phyloP scores from a whole-genome alignment of 108 stramenopile species.

The Cyclotella sp. region DNA sequence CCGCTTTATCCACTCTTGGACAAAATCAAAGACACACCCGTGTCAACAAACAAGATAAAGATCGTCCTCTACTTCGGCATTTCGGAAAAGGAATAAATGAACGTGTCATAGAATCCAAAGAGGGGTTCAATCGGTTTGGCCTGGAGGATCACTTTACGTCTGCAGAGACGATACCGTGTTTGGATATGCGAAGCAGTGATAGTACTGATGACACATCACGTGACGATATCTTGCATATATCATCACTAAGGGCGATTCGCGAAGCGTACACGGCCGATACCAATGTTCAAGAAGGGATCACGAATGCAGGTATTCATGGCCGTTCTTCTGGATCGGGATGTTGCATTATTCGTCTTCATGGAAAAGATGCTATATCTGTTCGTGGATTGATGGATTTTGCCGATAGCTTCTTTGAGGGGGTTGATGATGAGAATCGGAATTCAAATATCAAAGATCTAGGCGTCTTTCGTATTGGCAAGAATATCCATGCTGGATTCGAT shows the following conservation, averaged over 20 bases:
- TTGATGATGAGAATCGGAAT: conserved; percentile 32
- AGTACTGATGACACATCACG: neutral
- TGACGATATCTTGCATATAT: neutral
- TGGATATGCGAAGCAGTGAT: conserved; percentile 31
- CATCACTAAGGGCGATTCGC: conserved; percentile 18
- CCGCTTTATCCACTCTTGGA: too few species aligned
- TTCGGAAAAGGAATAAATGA: conserved; percentile 47
- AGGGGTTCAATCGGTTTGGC: conserved; percentile 33
- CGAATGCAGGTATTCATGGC: neutral
- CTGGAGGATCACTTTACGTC: conserved; percentile 27
- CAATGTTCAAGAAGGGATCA: too few species aligned
- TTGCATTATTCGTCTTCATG: conserved; percentile 34
- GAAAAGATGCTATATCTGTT: conserved; percentile 38
- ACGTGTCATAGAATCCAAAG: conserved; percentile 39
- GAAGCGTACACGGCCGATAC: conserved; percentile 26
- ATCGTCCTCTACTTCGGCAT: conserved; percentile 7
- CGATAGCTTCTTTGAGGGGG: conserved; percentile 45
- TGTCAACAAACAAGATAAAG: neutral
- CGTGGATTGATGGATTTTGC: conserved; percentile 42
- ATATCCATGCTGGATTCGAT: conserved; percentile 49
- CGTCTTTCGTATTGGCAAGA: conserved; percentile 45
- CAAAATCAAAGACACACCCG: too few species aligned
- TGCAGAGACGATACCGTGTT: conserved; percentile 41
- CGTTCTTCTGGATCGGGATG: conserved; percentile 49
- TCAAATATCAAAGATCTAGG: conserved; percentile 23